Evolutionary conservation across 169 alveolate species (phyloP).

Genomic region (Plasmodium coatneyi): DNA sequence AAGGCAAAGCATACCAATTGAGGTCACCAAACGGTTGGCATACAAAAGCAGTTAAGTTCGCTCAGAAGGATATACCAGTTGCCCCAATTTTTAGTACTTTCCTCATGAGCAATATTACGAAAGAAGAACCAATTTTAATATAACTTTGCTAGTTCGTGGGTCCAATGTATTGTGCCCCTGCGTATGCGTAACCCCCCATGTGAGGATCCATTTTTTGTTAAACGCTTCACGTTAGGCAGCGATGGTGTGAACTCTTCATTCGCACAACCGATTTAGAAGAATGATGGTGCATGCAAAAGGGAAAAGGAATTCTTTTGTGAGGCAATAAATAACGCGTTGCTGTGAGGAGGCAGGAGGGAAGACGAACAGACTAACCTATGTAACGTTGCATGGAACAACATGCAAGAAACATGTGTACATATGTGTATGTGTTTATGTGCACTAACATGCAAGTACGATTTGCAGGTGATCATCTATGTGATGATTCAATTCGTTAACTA

Average conservation of each 20-base stretch:
- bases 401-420: background rate
- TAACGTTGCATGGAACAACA: background rate
- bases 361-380: background rate
- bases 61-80: background rate
- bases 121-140: background rate
- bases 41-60: background rate
- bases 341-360: background rate
- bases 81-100: background rate
- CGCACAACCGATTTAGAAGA: background rate
- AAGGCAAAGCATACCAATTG: constrained; percentile 86
- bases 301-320: background rate
- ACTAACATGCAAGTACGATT: background rate
- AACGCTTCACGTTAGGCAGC: background rate
- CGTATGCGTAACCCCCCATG: background rate
- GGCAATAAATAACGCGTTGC: background rate
- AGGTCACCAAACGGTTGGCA: background rate
- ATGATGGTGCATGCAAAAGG: background rate
- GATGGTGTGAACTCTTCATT: background rate
- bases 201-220: background rate
- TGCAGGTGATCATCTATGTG: background rate
- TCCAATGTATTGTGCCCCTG: background rate
- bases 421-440: background rate
- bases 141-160: background rate
- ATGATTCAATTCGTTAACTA: background rate
- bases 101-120: background rate